Evolutionary conservation across 2,329 filamentous ascomycete species (phyloP), one percentile per base, ranked within the genome.

Genomic region (Pseudocercospora fuligena): DNA sequence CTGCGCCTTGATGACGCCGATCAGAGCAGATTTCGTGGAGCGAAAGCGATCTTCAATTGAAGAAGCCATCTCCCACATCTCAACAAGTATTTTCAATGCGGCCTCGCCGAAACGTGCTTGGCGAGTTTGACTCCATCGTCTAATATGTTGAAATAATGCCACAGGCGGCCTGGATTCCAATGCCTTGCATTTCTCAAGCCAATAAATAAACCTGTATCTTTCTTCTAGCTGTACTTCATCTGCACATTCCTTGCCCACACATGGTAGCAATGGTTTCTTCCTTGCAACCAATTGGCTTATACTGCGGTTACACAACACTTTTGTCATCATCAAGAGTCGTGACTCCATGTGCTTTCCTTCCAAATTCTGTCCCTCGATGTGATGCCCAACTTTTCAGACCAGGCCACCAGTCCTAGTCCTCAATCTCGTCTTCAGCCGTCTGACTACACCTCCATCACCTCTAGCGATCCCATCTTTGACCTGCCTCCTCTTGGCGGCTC

Each of bases 401-500:
- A 11, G 8, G 7, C 51, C 51, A 27, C 16, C 51, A 27, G 51
- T 31, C 21, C 27, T 6, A 1, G 23, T 56, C 27, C 27, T 27
- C 23, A 56, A 31, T 7, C 51, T 25, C 12, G 23, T 56, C 51
- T 56, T 56, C 11, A 56, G 25, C 16, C 51, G 23, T n/a, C 51
- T 8, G 4, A 56, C 51, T 12, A 56, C 27, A n/a, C 51, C 51
- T 19, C 27, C 51, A 19, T 56, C 51, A n/a, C 16, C 51, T 29
- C 23, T 43, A 16, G 47, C 31, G 12, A 63, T 54, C 5, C 74
- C 74, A 12, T 69, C 70, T 46, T 73, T 72, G 12, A 77, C 73
- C 47, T 70, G 70, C 31, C 63, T 64, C 61, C 76, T 69, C 59
- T 92, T 86, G 75, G 93, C 89, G 56, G 87, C 84, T 57, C 94